Percentiles rank a stretch among this genome's conserved stretches.
Evolutionary conservation across 208 protist species (phyloP).

Genomic region (Blastocrithidia nonstop): DNA sequence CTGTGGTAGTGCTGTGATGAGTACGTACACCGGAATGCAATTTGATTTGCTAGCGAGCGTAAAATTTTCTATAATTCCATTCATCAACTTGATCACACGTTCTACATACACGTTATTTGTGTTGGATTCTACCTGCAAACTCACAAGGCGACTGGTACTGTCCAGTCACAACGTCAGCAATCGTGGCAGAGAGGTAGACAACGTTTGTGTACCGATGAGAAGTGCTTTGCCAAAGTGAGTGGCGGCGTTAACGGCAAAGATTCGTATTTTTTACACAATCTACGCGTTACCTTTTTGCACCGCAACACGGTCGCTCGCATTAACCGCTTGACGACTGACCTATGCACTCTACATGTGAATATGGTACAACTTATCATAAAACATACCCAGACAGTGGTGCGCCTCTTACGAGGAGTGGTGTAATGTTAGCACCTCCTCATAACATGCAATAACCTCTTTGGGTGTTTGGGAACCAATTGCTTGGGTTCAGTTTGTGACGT

Average conservation of each 20-base stretch:
- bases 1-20: conserved; percentile 73
- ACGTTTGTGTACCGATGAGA: conserved; percentile 53
- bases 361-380: conserved; percentile 80
- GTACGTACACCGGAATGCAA: conserved; percentile 24
- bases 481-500: conserved; percentile 59
- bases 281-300: conserved; percentile 6
- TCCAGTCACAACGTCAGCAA: conserved; percentile 93
- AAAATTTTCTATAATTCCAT: conserved; percentile 3
- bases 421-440: conserved; percentile 42
- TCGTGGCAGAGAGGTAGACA: conserved; percentile 87
- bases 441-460: conserved; percentile 71
- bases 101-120: conserved; percentile 4
- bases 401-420: conserved; percentile 66
- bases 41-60: background rate
- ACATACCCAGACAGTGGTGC: conserved; percentile 86
- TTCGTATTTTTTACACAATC: conserved; percentile 11
- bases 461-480: conserved; percentile 54
- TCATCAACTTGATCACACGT: conserved; percentile 9
- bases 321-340: conserved; percentile 2
- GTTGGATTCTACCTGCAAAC: conserved; percentile 3
- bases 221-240: conserved; percentile 81
- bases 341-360: conserved; percentile 1
- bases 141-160: conserved; percentile 18
- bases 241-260: conserved; percentile 11
- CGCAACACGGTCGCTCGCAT: conserved; percentile 7